These are phyloP conservation scores for Saksenaea oblongispora DNA, from an alignment of 371 early-diverging fungal genomes.

Conservation along the genomic window DNA sequence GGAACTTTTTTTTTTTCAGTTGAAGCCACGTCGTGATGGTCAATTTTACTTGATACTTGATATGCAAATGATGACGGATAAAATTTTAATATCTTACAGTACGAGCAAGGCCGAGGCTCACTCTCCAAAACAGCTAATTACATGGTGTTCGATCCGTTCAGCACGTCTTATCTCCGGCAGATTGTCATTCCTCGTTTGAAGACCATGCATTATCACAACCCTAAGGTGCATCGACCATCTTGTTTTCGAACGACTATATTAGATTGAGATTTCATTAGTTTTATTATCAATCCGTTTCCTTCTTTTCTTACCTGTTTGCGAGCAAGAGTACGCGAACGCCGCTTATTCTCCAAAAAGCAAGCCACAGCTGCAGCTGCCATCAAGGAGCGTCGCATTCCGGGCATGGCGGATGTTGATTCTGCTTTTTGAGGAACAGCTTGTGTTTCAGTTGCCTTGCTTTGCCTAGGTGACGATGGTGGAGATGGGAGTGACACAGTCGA, in stretches of 20 bases:
- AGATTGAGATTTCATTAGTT: not conserved
- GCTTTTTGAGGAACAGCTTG: not conserved
- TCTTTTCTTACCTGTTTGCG: not conserved
- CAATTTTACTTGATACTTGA: not conserved
- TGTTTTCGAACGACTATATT: not conserved
- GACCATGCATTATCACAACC: not conserved
- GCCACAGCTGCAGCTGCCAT: conserved; percentile 17
- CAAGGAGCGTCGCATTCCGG: conserved; percentile 10
- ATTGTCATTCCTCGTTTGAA: not conserved
- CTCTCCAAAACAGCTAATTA: conserved; percentile 1
- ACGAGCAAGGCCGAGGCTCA: not conserved
- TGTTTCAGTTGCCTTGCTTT: not conserved
- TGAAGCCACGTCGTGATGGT: not conserved
- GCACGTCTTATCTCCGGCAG: not conserved
- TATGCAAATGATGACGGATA: conserved; percentile 1
- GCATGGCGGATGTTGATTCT: not conserved
- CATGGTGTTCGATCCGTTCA: not conserved
- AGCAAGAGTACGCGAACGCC: conserved; percentile 1
- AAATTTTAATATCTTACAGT: not conserved
- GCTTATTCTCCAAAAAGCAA: conserved; percentile 20
- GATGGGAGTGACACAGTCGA: conserved; percentile 27
- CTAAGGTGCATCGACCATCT: not conserved
- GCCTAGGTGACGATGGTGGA: conserved; percentile 36
- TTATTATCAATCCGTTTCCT: not conserved
- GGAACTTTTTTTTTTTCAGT: not conserved